Conservation (phyloP, 2,329 filamentous ascomycete genomes). For the Endothia cerciana region DNA sequence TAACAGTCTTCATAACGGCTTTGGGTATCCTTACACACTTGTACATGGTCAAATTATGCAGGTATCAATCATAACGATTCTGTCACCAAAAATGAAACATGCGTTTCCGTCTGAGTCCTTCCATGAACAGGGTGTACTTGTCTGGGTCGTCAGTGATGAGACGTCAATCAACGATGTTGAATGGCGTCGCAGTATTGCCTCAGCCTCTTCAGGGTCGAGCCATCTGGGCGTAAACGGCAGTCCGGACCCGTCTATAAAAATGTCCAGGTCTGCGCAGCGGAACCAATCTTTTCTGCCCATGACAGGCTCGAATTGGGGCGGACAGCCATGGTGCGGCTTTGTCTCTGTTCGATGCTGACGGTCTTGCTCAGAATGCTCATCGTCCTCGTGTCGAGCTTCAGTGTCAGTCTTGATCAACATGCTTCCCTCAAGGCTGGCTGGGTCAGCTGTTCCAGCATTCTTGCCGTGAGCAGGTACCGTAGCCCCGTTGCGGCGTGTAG, state of each 20-base stretch:
- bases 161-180: slow-evolving; percentile 2
- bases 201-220: slow-evolving; percentile 1
- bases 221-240: background rate
- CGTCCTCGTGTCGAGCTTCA: background rate
- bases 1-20: background rate
- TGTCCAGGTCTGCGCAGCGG: background rate
- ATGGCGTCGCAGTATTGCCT: background rate
- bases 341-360: background rate
- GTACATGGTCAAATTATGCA: background rate
- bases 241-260: slow-evolving; percentile 2
- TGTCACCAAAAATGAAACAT: slow-evolving; percentile 7
- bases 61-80: slow-evolving; percentile 9
- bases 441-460: background rate
- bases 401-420: background rate
- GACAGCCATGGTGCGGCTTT: background rate
- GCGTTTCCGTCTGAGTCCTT: background rate
- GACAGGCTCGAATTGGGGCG: background rate
- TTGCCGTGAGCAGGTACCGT: background rate
- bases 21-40: background rate
- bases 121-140: background rate
- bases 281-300: slow-evolving; percentile 4
- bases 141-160: background rate
- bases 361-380: background rate
- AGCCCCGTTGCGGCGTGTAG: too few relatives aligned
- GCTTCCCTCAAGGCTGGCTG: background rate